Evolutionary conservation across 2,329 filamentous ascomycete species (phyloP).

Genomic region (Pestalotiopsis sp.): DNA sequence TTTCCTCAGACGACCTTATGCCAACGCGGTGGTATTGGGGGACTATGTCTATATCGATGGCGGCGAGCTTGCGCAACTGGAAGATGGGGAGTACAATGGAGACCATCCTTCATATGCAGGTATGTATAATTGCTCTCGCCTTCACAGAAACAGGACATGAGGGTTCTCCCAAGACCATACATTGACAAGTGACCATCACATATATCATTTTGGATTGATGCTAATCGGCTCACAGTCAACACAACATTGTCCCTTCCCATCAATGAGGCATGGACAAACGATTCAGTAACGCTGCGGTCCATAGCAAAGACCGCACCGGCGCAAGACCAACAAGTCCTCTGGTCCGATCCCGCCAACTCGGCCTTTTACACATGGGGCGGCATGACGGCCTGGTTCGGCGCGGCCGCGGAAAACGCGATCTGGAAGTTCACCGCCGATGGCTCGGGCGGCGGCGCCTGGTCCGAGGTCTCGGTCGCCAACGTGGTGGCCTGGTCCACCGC

Average conservation of each 20-base stretch:
- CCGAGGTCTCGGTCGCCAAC: constrained; percentile 27
- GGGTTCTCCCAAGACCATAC: no score
- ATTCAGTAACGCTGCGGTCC: constrained; percentile 30
- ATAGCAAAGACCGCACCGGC: constrained; percentile 32
- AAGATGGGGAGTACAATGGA: constrained; percentile 26
- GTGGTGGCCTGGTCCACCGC: constrained; percentile 38
- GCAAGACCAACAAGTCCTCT: constrained; percentile 34
- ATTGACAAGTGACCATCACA: neutral
- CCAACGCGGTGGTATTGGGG: constrained; percentile 30
- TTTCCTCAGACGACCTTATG: neutral
- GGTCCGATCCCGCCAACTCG: constrained; percentile 31
- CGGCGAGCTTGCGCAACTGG: constrained; percentile 33
- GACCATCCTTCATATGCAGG: constrained; percentile 26
- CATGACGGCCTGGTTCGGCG: constrained; percentile 21
- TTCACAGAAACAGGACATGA: neutral
- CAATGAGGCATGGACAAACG: constrained; percentile 37
- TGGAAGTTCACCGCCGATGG: constrained; percentile 37
- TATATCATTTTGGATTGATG: neutral
- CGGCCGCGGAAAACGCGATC: constrained; percentile 28
- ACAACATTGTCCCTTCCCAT: constrained; percentile 37
- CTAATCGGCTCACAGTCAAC: constrained; percentile 27
- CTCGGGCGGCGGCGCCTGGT: constrained; percentile 36
- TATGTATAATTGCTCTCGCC: constrained; percentile 14
- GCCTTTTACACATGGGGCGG: constrained; percentile 40
- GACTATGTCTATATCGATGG: constrained; percentile 43